Evolutionary conservation across 441 rosid genomes (phyloP).

Genomic region (Biscutella laevigata): DNA sequence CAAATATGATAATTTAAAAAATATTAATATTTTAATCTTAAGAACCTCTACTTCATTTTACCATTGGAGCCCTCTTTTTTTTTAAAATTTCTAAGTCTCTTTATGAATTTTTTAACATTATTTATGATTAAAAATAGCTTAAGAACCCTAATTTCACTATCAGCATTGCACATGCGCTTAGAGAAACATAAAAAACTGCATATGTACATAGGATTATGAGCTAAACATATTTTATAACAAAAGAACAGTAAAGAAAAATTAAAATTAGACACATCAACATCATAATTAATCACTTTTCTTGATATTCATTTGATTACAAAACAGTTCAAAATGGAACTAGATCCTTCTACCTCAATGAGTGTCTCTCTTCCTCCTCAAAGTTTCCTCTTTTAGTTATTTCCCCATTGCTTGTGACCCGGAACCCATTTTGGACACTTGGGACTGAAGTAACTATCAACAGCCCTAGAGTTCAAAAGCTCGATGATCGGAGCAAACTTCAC

Average conservation of each 20-base stretch:
- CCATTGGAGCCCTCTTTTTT: too few relatives aligned
- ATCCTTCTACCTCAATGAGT: slow-evolving; percentile 16
- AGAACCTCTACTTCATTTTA: too few relatives aligned
- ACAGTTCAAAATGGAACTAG: slow-evolving; percentile 31
- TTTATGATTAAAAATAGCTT: slow-evolving; percentile 22
- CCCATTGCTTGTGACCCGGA: slow-evolving; percentile 63
- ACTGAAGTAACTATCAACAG: slow-evolving; percentile 42
- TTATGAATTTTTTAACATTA: too few relatives aligned
- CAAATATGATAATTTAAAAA: too few relatives aligned
- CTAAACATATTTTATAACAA: slow-evolving; percentile 1
- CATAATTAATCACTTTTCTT: slow-evolving; percentile 30
- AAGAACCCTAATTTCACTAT: too few relatives aligned
- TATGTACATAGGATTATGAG: slow-evolving; percentile 45
- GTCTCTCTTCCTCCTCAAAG: slow-evolving; percentile 1
- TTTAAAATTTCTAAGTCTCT: too few relatives aligned
- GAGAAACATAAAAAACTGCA: slow-evolving; percentile 35
- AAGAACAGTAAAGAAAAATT: slow-evolving; percentile 3
- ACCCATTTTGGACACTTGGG: slow-evolving; percentile 71
- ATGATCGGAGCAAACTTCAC: slow-evolving; percentile 63
- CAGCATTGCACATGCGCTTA: too few relatives aligned
- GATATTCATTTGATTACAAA: slow-evolving; percentile 39
- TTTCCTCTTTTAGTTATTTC: slow-evolving; percentile 24
- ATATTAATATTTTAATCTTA: too few relatives aligned
- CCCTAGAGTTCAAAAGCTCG: slow-evolving; percentile 58
- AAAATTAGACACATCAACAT: slow-evolving; percentile 30